Percentiles rank a stretch among this genome's conserved stretches.
Evolutionary conservation across 2,329 filamentous ascomycete genomes (phyloP).

Genomic region (Trichophyton mentagrophytes): DNA sequence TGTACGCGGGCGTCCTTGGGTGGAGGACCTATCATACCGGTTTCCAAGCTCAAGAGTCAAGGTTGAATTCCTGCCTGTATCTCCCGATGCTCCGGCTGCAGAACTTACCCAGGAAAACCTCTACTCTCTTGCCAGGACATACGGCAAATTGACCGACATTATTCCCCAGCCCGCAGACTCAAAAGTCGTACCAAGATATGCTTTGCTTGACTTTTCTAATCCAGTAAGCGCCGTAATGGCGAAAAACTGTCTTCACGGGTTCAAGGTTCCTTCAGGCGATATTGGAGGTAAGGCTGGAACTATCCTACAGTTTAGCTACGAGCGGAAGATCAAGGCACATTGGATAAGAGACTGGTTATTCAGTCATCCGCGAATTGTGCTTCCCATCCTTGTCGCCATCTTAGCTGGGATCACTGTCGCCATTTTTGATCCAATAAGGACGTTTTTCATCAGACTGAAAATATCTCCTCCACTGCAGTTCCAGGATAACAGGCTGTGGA

Average conservation of each 20-base stretch:
- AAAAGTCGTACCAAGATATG: conserved; percentile 69
- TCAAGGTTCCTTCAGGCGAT: conserved; percentile 51
- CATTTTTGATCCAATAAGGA: conserved; percentile 86
- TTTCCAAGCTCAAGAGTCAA: conserved; percentile 63
- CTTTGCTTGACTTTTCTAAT: conserved; percentile 62
- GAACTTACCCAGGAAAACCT: conserved; percentile 78
- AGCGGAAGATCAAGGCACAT: conserved; percentile 61
- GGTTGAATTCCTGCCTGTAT: conserved; percentile 70
- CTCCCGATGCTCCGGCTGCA: conserved; percentile 55
- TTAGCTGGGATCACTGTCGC: conserved; percentile 72
- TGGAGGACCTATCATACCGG: conserved; percentile 70
- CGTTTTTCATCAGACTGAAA: conserved; percentile 81
- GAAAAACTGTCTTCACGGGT: conserved; percentile 83
- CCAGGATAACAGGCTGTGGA: conserved; percentile 58
- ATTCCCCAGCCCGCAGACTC: conserved; percentile 70
- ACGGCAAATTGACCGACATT: conserved; percentile 84
- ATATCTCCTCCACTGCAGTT: conserved; percentile 66
- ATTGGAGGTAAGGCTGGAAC: conserved; percentile 69
- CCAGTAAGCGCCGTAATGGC: conserved; percentile 73
- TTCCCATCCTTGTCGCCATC: conserved; percentile 69
- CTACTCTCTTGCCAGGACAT: conserved; percentile 75
- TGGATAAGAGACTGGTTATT: conserved; percentile 80
- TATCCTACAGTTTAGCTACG: conserved; percentile 67
- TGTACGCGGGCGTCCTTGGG: conserved; percentile 78
- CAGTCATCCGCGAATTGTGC: conserved; percentile 73